phyloP scores from a whole-genome alignment of 2,329 filamentous ascomycete genomes.

The Fusarium sp. region DNA sequence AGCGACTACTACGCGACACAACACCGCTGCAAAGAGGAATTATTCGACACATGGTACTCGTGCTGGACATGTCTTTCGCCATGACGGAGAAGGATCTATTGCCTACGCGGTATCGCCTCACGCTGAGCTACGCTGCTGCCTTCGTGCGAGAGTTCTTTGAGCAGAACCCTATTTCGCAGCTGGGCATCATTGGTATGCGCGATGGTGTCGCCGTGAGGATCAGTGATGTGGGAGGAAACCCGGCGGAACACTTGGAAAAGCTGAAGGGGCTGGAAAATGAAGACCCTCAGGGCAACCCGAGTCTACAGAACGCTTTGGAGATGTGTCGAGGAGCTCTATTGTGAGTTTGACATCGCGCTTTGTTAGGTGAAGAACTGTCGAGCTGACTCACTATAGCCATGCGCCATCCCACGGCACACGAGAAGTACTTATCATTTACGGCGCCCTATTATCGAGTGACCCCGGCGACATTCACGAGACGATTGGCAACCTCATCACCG shows the following conservation, averaged over 20 bases:
- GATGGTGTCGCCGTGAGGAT: slow-evolving; percentile 90
- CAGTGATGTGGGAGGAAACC: slow-evolving; percentile 92
- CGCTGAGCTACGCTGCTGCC: slow-evolving; percentile 84
- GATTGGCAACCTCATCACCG: slow-evolving; percentile 81
- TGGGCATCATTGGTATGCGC: slow-evolving; percentile 92
- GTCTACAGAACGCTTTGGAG: slow-evolving; percentile 94
- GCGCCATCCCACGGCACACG: slow-evolving; percentile 93
- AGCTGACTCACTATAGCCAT: slow-evolving; percentile 68
- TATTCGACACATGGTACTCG: slow-evolving; percentile 93
- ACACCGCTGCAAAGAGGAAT: slow-evolving; percentile 96
- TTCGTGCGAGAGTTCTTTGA: slow-evolving; percentile 98
- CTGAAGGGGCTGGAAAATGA: slow-evolving; percentile 76
- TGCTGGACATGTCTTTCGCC: slow-evolving; percentile 91
- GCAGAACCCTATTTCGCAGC: slow-evolving; percentile 97
- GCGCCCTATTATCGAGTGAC: slow-evolving; percentile 90
- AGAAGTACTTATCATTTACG: slow-evolving; percentile 93
- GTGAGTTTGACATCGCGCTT: slow-evolving; percentile 57
- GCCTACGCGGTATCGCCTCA: slow-evolving; percentile 87
- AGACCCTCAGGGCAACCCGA: slow-evolving; percentile 82
- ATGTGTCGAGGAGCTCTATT: slow-evolving; percentile 95
- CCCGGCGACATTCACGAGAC: slow-evolving; percentile 97
- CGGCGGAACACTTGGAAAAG: slow-evolving; percentile 86
- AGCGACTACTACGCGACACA: slow-evolving; percentile 88
- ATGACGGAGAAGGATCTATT: slow-evolving; percentile 97
- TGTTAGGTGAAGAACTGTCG: not conserved